Evolutionary conservation across 2,329 filamentous ascomycete genomes (phyloP).

Genomic region (Sclerotinia nivalis): DNA sequence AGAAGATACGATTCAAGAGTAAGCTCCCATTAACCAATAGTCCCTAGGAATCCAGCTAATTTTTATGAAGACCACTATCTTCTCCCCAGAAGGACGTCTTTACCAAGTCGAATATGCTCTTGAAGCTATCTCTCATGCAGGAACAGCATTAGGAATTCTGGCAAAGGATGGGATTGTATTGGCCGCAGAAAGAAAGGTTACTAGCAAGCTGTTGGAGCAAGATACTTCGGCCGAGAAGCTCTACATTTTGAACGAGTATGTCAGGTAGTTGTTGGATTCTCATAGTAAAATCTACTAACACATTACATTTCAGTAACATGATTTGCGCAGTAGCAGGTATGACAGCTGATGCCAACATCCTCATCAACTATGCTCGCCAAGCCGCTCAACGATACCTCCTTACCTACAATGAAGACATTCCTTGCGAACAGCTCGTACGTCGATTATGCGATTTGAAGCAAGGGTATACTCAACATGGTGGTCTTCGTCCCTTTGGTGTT

Average conservation of each 20-base stretch:
- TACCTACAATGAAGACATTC: constrained; percentile 99
- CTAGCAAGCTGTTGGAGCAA: constrained; percentile 97
- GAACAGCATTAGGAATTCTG: constrained; percentile 93
- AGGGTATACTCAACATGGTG: constrained; percentile 98
- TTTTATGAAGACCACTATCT: constrained; percentile 83
- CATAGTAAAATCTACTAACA: constrained; percentile 21
- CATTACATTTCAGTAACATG: constrained; percentile 75
- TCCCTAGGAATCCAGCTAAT: constrained; percentile 31
- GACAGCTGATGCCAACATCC: constrained; percentile 99
- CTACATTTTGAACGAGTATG: constrained; percentile 97
- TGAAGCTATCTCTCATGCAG: constrained; percentile 97
- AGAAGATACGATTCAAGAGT: constrained; percentile 97
- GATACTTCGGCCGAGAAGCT: constrained; percentile 99
- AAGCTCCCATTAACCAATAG: constrained; percentile 45
- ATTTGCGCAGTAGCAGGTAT: constrained; percentile 98
- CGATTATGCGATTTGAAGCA: constrained; percentile 97
- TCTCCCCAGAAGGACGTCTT: constrained; percentile 96
- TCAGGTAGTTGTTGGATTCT: constrained; percentile 23
- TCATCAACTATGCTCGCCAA: constrained; percentile 99
- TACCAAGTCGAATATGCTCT: constrained; percentile 99
- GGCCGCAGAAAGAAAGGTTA: constrained; percentile 97
- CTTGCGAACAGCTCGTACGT: constrained; percentile 97
- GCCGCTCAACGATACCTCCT: constrained; percentile 95
- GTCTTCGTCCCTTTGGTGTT: constrained; percentile 95
- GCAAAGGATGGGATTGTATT: constrained; percentile 98